Base-by-base conservation (phyloP, 306 rosid genomes). In the Arachis stenosperma region DNA sequence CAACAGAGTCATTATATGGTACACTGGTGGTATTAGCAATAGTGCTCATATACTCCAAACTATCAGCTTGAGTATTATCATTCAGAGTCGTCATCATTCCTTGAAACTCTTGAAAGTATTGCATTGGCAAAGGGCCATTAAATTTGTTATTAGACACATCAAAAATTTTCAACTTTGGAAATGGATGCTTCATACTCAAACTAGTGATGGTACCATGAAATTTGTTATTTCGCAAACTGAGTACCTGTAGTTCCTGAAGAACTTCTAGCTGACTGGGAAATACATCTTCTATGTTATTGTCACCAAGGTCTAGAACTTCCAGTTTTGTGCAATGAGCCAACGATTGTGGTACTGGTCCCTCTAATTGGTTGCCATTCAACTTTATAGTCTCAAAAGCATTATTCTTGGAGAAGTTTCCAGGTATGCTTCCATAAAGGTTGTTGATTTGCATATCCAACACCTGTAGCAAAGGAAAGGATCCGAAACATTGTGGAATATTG, bases 221-320 rank as follows among this genome's bases (percentile, higher is more conserved):
- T 22, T 22, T 76, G 7, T 84, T 84, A 22, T 80, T 70, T 8
- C 82, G 15, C 33, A 87, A 71, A 30, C 59, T 13, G 11, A 84
- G 86, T 44, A 79, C 81, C 9, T 56, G 81, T 3, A 82, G 73
- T 10, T 54, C 7, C 1, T 33, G 66, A 0, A 82, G 75, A 47
- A 63, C 30, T 60, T 68, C 77, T 51, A 84, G 63, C 85, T 85
- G 79, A 57, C 10, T 6, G 1, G 81, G 88, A 74, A 82, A 81
- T 9, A 54, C 13, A 7, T 75, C 86, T 0, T 48, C 62, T n/a
- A 87, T 46, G 5, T 27, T 15, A 62, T 84, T 87, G 6, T 71
- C 43, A 22, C 83, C 88, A 27, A 87, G 30, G 64, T 87, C 85
- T 9, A 87, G 39, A 75, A 84, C 53, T 65, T 80, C 9, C 3